Percentiles rank a stretch among this genome's conserved stretches.
phyloP scores from a whole-genome alignment of 2,329 filamentous ascomycete species.

The Apiospora sp. region DNA sequence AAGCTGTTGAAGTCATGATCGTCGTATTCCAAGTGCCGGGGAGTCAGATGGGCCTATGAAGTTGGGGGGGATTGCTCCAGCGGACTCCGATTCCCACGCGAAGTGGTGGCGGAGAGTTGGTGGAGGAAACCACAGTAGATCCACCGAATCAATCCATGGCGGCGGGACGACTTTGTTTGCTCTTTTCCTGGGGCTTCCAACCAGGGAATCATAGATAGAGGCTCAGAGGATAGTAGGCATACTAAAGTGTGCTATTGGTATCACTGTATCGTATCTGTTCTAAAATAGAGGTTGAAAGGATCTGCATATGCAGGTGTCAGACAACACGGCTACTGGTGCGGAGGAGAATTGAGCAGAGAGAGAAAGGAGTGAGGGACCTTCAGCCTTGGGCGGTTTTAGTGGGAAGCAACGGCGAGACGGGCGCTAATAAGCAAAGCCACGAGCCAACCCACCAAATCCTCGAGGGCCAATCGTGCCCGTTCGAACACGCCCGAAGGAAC shows the following conservation, averaged over 20 bases:
- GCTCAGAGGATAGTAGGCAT: not conserved
- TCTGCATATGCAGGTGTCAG: slow-evolving; percentile 11
- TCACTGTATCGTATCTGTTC: not conserved
- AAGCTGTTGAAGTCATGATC: slow-evolving; percentile 2
- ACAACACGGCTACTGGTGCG: not conserved
- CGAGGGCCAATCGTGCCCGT: not conserved
- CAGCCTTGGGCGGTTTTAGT: slow-evolving; percentile 13
- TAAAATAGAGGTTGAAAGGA: not conserved
- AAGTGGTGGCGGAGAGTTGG: slow-evolving; percentile 13
- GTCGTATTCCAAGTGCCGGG: not conserved
- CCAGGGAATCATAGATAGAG: not conserved
- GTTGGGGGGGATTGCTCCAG: slow-evolving; percentile 12
- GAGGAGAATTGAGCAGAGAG: not conserved
- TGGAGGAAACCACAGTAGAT: slow-evolving; percentile 4
- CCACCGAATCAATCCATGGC: not conserved
- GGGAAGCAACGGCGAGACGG: slow-evolving; percentile 19
- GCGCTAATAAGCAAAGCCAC: not conserved
- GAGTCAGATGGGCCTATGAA: slow-evolving; percentile 1
- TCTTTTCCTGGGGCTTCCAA: not conserved
- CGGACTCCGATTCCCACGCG: slow-evolving; percentile 5
- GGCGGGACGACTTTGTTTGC: not conserved
- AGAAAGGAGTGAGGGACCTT: not conserved
- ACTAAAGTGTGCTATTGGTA: not conserved
- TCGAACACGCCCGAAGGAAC: no score
- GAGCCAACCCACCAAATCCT: not conserved